A percentile compares a stretch with the other conserved stretches of the same genome.
These are phyloP conservation scores for Eutypa lata DNA, from an alignment of 2,329 filamentous ascomycete genomes.

Conservation along the genomic window DNA sequence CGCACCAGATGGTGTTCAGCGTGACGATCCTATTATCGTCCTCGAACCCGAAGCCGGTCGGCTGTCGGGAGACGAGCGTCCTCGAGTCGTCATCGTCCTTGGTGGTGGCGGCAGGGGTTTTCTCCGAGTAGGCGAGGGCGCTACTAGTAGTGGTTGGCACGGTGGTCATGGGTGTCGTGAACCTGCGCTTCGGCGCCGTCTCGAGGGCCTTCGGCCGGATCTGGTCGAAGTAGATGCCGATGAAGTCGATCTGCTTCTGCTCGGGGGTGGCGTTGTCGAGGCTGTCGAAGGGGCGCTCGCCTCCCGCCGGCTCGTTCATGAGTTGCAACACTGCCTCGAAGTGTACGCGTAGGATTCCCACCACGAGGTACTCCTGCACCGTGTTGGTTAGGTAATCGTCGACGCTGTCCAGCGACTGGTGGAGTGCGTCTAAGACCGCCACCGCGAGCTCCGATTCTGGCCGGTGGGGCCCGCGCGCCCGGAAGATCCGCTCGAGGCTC, in stretches of 20 bases:
- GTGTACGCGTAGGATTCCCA: constrained; percentile 46
- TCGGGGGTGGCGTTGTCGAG: constrained; percentile 46
- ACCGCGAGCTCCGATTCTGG: constrained; percentile 27
- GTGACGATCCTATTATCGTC: background rate
- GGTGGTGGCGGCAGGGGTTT: background rate
- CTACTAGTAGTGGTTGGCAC: constrained; percentile 17
- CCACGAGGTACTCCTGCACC: constrained; percentile 30
- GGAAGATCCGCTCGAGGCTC: constrained; percentile 4
- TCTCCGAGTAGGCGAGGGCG: constrained; percentile 10
- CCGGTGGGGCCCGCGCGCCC: constrained; percentile 4
- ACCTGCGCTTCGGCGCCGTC: constrained; percentile 15
- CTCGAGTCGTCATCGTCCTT: background rate
- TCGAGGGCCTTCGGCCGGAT: constrained; percentile 30
- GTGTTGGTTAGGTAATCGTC: constrained; percentile 39
- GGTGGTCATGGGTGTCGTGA: constrained; percentile 11
- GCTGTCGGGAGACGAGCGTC: background rate
- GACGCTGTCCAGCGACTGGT: constrained; percentile 37
- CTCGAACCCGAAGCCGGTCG: background rate
- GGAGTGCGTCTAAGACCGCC: constrained; percentile 35
- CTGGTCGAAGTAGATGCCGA: constrained; percentile 49
- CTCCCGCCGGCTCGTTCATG: constrained; percentile 39
- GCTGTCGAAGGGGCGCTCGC: constrained; percentile 37
- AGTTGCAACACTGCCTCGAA: constrained; percentile 46
- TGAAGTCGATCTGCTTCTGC: constrained; percentile 46
- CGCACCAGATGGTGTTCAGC: constrained; percentile 49